Percentiles rank a stretch among this genome's conserved stretches.
phyloP scores from a whole-genome alignment of 192 early-diverging fungal genomes.

The Backusella tuberculispora region DNA sequence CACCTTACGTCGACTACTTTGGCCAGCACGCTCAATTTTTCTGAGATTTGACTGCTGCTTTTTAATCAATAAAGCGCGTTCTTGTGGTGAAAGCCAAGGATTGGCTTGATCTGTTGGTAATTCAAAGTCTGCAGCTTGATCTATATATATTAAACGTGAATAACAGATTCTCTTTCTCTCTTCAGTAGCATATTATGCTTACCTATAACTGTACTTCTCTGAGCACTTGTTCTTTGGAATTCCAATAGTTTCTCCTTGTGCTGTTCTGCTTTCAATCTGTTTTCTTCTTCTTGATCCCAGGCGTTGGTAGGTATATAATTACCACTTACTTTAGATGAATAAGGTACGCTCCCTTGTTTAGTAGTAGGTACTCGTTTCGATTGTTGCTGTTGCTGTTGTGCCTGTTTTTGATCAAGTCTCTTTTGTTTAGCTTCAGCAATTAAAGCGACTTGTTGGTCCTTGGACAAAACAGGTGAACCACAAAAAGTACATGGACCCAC shows the following conservation, averaged over 20 bases:
- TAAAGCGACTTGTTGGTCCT: conserved; percentile 55
- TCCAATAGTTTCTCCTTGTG: conserved; percentile 58
- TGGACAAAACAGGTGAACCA: conserved; percentile 52
- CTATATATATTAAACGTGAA: conserved; percentile 15
- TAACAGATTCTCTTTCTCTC: neutral
- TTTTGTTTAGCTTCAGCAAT: conserved; percentile 55
- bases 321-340: conserved; percentile 53
- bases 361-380: conserved; percentile 23
- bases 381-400: conserved; percentile 40
- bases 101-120: conserved; percentile 57
- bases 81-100: conserved; percentile 53
- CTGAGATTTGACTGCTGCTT: conserved; percentile 54
- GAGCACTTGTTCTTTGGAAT: conserved; percentile 51
- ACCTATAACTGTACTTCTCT: conserved; percentile 48
- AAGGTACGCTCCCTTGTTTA: conserved; percentile 35
- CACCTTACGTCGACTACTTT: conserved; percentile 47
- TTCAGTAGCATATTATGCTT: neutral
- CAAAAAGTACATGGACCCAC: conserved; percentile 62
- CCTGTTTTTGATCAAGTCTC: conserved; percentile 42
- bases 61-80: conserved; percentile 41
- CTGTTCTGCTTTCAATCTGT: conserved; percentile 26
- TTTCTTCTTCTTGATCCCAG: conserved; percentile 29
- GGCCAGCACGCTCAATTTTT: conserved; percentile 40
- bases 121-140: conserved; percentile 59
- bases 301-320: conserved; percentile 36